Conservation (phyloP, 768 basidiomycete species). For the Suillus lakei region DNA sequence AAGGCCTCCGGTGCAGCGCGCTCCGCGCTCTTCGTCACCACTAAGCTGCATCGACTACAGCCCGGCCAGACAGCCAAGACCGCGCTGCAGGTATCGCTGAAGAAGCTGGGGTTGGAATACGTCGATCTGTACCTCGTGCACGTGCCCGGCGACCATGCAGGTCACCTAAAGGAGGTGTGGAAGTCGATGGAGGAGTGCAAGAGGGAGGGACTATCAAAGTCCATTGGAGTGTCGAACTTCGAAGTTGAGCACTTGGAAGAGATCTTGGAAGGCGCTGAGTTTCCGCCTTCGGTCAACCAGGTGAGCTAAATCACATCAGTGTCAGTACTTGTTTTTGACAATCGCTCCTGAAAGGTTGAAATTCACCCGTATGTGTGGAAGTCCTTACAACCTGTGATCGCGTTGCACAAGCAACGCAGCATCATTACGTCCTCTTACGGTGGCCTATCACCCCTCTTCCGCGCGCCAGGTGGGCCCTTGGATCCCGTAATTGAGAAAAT, state of each 20-base stretch:
- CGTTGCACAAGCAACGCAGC: background rate
- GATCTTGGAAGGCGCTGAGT: constrained; percentile 42
- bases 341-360: background rate
- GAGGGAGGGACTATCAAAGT: constrained; percentile 41
- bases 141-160: constrained; percentile 28
- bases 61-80: constrained; percentile 26
- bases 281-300: constrained; percentile 54
- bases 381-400: constrained; percentile 13
- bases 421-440: constrained; percentile 36
- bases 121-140: constrained; percentile 43
- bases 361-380: constrained; percentile 16
- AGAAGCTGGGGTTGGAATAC: constrained; percentile 38
- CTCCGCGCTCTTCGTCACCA: constrained; percentile 47
- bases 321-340: background rate
- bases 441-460: constrained; percentile 23
- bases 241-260: constrained; percentile 41
- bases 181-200: constrained; percentile 42
- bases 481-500: constrained; percentile 36
- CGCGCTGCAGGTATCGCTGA: constrained; percentile 43
- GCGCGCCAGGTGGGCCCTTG: constrained; percentile 11
- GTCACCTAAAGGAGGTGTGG: constrained; percentile 42
- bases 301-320: constrained; percentile 22
- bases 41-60: constrained; percentile 39
- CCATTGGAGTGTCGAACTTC: constrained; percentile 54
- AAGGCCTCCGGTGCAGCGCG: constrained; percentile 38